Base-by-base conservation (phyloP, 2,329 filamentous ascomycete genomes). In the Peltaster fructicola region DNA sequence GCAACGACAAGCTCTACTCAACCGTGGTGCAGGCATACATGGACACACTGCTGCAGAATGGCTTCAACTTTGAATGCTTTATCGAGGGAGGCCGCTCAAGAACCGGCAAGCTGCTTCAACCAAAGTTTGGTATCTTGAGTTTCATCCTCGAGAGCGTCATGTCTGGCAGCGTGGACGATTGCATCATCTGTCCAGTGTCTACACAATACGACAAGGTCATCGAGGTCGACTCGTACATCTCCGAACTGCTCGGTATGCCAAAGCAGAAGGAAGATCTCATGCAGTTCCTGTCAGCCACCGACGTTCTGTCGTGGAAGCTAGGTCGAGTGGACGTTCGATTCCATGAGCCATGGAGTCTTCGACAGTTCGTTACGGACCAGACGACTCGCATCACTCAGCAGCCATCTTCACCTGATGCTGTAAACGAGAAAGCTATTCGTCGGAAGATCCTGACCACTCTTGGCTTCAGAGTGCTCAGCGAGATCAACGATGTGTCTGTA, bases 131-230 rank as follows among this genome's bases (percentile, higher is more conserved):
- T 7, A 93, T 98, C 30, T 56, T 98, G 14, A 79, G 71, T 42
- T 98, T 93, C 41, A 67, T 95, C 18, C 57, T 98, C 10, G 88
- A 98, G 39, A 90, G 81, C 38, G 63, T 98, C 8, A 56, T 93
- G 5, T 90, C 80, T 0, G 82, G 84, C 1, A 67, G 84, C 5
- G 82, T 92, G 1, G 63, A 90, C 22, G 88, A 98, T 50, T 74
- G 81, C 15, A 78, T 93, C 20, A 81, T 98, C 25, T 92, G 85
- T 39, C 88, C 88, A 0, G 88, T 98, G 22, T 90, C 79, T 49
- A 93, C 84, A 1, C 88, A 98, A 47, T 98, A 98, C 46, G 88
- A 98, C 59, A 98, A 95, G 47, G 88, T 98, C 28, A 90, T 98
- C 31, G 88, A 98, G 51, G 92, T 90, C 1, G 82, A 92, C 36